Percentiles rank a stretch among this genome's conserved stretches.
phyloP scores from a whole-genome alignment of 1,284 basidiomycete genomes.

The Anthracocystis walkeri region DNA sequence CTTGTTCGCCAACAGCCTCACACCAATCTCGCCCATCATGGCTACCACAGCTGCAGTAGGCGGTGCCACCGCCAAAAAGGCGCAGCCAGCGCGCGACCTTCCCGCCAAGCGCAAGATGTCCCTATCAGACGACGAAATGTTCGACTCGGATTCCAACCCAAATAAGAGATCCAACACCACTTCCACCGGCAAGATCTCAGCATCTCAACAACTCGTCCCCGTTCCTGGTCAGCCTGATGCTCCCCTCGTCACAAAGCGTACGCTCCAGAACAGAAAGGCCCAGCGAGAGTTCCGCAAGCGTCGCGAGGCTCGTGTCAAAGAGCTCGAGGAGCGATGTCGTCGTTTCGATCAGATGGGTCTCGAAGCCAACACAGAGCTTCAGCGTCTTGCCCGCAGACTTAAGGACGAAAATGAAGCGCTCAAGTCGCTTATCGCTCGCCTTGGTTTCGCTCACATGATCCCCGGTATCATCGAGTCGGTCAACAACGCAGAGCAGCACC shows the following conservation, averaged over 20 bases:
- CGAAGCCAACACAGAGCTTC: constrained; percentile 63
- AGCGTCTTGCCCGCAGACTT: constrained; percentile 55
- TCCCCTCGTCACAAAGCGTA: constrained; percentile 60
- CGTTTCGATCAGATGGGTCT: constrained; percentile 65
- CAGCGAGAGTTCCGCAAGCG: constrained; percentile 66
- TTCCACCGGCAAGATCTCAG: constrained; percentile 37
- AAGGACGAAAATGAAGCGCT: constrained; percentile 66
- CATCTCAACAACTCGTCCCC: constrained; percentile 52
- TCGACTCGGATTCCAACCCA: constrained; percentile 25
- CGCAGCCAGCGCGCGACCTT: constrained; percentile 12
- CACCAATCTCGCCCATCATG: constrained; percentile 9
- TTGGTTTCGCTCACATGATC: constrained; percentile 61
- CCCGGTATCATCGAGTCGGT: constrained; percentile 48
- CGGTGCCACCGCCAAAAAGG: constrained; percentile 19
- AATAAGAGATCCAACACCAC: constrained; percentile 19
- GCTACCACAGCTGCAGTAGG: constrained; percentile 10
- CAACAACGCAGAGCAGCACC: constrained; percentile 20
- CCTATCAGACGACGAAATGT: constrained; percentile 21
- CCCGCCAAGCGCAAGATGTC: constrained; percentile 38
- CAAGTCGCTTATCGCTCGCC: constrained; percentile 56
- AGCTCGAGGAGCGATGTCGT: constrained; percentile 63
- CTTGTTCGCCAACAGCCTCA: neutral
- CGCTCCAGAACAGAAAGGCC: constrained; percentile 63
- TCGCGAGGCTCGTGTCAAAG: constrained; percentile 61
- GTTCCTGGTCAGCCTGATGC: constrained; percentile 52